Evolutionary conservation across 805 yeast genomes (phyloP).

Genomic region (Yarrowia sp.): DNA sequence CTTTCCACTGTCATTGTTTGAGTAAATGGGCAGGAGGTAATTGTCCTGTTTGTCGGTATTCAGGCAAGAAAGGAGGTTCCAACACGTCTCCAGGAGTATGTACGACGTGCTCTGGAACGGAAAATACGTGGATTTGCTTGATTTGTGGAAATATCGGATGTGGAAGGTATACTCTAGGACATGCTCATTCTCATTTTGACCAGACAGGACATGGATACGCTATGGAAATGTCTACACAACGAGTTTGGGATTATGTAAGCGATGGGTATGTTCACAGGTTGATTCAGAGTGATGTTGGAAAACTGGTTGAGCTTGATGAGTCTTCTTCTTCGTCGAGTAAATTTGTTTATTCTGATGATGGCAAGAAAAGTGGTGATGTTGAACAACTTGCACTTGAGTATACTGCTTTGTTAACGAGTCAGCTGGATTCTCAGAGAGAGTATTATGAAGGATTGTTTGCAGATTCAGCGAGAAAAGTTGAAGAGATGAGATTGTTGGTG

Average conservation of each 20-base stretch:
- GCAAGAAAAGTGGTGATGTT: slow-evolving; percentile 30
- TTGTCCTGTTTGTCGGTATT: slow-evolving; percentile 85
- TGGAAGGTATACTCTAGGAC: slow-evolving; percentile 81
- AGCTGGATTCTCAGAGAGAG: slow-evolving; percentile 81
- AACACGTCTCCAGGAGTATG: slow-evolving; percentile 14
- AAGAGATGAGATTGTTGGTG: slow-evolving; percentile 1
- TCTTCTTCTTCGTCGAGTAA: background rate
- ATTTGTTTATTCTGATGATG: slow-evolving; percentile 16
- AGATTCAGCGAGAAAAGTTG: slow-evolving; percentile 33
- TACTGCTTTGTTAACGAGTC: slow-evolving; percentile 72
- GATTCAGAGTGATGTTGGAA: slow-evolving; percentile 82
- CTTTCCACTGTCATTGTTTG: slow-evolving; percentile 85
- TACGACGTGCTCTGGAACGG: slow-evolving; percentile 61
- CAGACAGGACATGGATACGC: slow-evolving; percentile 83
- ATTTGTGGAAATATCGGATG: slow-evolving; percentile 93
- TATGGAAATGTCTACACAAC: slow-evolving; percentile 77
- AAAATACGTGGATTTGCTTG: slow-evolving; percentile 82
- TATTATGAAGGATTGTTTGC: slow-evolving; percentile 61
- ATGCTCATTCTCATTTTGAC: slow-evolving; percentile 79
- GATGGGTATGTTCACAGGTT: slow-evolving; percentile 87
- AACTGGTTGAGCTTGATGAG: slow-evolving; percentile 69
- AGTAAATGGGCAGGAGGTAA: slow-evolving; percentile 87
- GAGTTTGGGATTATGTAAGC: slow-evolving; percentile 94
- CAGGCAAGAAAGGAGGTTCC: background rate
- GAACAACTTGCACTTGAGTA: slow-evolving; percentile 73